phyloP scores from a whole-genome alignment of 1,139 yeast genomes.

The Scheffersomyces parashehatae region DNA sequence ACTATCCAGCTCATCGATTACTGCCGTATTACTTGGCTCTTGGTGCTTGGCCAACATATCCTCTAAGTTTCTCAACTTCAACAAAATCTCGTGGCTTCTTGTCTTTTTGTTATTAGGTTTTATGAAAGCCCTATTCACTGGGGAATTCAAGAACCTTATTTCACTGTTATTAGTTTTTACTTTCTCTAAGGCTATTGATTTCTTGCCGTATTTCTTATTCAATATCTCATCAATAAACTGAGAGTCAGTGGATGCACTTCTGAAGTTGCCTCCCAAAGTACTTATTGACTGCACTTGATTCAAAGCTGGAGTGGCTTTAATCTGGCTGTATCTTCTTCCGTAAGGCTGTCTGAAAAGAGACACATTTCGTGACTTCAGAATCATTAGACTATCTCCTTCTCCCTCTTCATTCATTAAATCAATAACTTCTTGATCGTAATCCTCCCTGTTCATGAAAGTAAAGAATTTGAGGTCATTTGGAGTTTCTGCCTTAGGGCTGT shows the following conservation, averaged over 20 bases:
- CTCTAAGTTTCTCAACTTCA: not conserved
- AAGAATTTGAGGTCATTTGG: conserved; percentile 30
- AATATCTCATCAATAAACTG: conserved; percentile 33
- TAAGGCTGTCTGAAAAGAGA: conserved; percentile 14
- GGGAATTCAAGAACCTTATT: not conserved
- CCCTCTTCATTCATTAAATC: conserved; percentile 6
- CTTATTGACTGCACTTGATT: conserved; percentile 24
- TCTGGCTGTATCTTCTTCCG: conserved; percentile 13
- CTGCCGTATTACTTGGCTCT: not conserved
- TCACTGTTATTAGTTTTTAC: conserved; percentile 15
- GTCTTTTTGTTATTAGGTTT: not conserved
- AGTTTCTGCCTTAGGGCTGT: conserved; percentile 10
- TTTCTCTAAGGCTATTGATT: conserved; percentile 8
- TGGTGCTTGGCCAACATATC: not conserved
- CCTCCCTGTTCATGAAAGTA: conserved; percentile 35
- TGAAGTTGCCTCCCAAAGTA: conserved; percentile 29
- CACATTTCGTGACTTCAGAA: conserved; percentile 23
- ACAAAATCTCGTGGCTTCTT: not conserved
- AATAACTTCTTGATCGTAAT: conserved; percentile 28
- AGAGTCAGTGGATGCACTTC: conserved; percentile 40
- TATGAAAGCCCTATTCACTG: not conserved
- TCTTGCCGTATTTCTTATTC: conserved; percentile 6
- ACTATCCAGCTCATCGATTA: not conserved
- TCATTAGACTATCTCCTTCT: conserved; percentile 22
- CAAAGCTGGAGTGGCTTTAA: not conserved